Evolutionary conservation across 139 green algal genomes (phyloP).

Genomic region (Penium margaritaceum): DNA sequence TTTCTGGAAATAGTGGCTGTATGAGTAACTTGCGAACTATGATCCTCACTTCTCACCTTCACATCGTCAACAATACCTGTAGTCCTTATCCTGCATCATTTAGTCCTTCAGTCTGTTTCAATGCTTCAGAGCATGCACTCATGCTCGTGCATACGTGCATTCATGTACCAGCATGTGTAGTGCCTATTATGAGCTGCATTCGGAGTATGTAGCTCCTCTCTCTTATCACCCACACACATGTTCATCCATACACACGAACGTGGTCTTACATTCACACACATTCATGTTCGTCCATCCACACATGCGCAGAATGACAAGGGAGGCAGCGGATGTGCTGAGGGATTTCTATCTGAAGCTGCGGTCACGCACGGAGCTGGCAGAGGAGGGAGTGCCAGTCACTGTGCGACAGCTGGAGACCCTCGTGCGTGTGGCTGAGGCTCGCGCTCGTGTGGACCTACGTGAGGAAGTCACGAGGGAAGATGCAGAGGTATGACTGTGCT

Average conservation of each 20-base stretch:
- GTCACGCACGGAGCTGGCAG: background rate
- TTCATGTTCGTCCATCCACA: slow-evolving; percentile 48
- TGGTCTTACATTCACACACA: too few relatives aligned
- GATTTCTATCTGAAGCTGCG: slow-evolving; percentile 11
- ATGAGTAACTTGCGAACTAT: background rate
- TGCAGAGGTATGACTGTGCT: background rate
- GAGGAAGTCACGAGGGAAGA: slow-evolving; percentile 66
- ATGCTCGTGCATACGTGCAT: background rate
- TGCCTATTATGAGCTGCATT: too few relatives aligned
- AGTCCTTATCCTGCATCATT: too few relatives aligned
- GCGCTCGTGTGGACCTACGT: slow-evolving; percentile 88
- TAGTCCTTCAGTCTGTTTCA: too few relatives aligned
- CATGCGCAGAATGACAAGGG: background rate
- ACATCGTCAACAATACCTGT: too few relatives aligned
- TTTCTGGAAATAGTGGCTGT: background rate
- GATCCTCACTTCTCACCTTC: too few relatives aligned
- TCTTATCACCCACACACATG: too few relatives aligned
- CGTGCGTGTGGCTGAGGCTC: slow-evolving; percentile 91
- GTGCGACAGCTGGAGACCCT: slow-evolving; percentile 93
- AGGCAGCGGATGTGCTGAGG: background rate
- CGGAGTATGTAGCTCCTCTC: too few relatives aligned
- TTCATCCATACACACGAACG: too few relatives aligned
- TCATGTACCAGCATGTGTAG: too few relatives aligned
- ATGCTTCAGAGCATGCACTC: background rate
- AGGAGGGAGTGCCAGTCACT: slow-evolving; percentile 84